Percentiles rank a stretch among this genome's conserved stretches.
phyloP scores from a whole-genome alignment of 1,284 basidiomycete genomes.

The Pseudozyma sp. region DNA sequence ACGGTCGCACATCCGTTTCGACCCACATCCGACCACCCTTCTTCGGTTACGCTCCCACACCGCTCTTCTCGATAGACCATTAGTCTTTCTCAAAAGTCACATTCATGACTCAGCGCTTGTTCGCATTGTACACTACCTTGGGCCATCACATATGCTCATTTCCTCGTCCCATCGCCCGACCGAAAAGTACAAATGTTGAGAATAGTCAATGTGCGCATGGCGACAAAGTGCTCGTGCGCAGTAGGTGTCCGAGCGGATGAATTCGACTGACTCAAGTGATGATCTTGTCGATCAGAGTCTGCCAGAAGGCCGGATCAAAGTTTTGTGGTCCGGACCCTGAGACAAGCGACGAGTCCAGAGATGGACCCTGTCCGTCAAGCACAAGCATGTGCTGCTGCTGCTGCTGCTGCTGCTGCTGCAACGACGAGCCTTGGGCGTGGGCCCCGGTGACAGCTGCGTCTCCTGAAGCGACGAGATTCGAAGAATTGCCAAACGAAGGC shows the following conservation, averaged over 20 bases:
- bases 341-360: neutral
- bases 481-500: neutral
- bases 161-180: neutral
- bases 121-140: constrained; percentile 41
- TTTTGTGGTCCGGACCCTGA: constrained; percentile 15
- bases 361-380: constrained; percentile 19
- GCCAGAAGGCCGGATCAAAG: constrained; percentile 51
- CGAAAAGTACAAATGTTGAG: too few relatives aligned
- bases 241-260: neutral
- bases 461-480: neutral
- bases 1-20: too few relatives aligned
- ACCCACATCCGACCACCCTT: too few relatives aligned
- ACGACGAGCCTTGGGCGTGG: constrained; percentile 10
- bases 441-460: neutral
- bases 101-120: constrained; percentile 4
- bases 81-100: neutral
- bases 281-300: constrained; percentile 55
- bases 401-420: constrained; percentile 4
- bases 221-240: too few relatives aligned
- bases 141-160: constrained; percentile 17
- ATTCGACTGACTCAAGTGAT: constrained; percentile 31
- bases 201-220: too few relatives aligned
- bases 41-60: constrained; percentile 11
- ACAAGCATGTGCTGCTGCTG: constrained; percentile 11
- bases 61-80: constrained; percentile 36